phyloP scores from a whole-genome alignment of 306 rosid species.

The Delonix regia region DNA sequence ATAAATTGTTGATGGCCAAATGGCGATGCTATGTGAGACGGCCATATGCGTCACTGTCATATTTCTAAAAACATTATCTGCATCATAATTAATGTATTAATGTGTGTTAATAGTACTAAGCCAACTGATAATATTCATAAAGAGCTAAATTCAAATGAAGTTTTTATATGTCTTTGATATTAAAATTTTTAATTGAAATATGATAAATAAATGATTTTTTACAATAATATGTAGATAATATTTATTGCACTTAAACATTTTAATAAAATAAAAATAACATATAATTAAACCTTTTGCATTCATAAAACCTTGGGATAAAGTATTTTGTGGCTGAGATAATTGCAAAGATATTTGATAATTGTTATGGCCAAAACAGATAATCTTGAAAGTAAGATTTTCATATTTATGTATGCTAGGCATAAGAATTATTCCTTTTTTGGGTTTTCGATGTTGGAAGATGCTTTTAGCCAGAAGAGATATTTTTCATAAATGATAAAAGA shows the following conservation, averaged over 20 bases:
- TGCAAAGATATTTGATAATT: background rate
- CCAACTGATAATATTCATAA: background rate
- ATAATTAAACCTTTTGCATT: no score
- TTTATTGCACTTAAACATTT: no score
- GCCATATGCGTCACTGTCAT: background rate
- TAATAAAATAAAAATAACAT: no score
- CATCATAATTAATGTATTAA: background rate
- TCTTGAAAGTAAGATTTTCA: background rate
- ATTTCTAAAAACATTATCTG: background rate
- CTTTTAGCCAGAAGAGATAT: background rate
- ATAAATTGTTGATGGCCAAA: no score
- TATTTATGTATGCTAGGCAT: background rate
- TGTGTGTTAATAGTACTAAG: background rate
- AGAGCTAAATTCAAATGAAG: background rate
- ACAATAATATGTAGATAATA: no score
- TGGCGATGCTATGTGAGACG: background rate
- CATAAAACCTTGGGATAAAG: no score
- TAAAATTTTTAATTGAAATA: no score
- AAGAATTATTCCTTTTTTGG: background rate
- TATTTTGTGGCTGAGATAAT: background rate
- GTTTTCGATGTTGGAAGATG: background rate
- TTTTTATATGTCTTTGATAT: no score
- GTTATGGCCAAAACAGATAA: background rate
- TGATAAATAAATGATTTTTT: no score
- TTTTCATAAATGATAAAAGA: background rate